Percentiles rank a stretch among this genome's conserved stretches.
Evolutionary conservation across 495 filamentous ascomycete genomes (phyloP).

Genomic region (Cercophora newfieldiana): DNA sequence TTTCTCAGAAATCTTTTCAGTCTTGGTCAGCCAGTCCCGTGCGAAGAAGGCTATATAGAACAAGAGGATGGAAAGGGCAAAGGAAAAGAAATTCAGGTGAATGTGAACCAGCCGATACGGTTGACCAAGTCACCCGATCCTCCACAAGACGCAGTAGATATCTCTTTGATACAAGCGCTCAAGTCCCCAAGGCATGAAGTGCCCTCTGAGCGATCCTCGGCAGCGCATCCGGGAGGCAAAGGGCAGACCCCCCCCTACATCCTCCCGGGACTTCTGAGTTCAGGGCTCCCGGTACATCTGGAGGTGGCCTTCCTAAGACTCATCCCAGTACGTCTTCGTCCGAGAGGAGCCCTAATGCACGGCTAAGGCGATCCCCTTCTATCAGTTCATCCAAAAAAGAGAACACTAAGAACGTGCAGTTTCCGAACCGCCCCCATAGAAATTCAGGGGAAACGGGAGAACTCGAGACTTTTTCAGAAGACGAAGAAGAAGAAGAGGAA

Average conservation of each 20-base stretch:
- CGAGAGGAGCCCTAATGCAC: conserved; percentile 6
- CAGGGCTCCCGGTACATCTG: conserved; percentile 10
- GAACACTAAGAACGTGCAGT: conserved; percentile 9
- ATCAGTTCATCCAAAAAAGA: conserved; percentile 5
- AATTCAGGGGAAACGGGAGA: too few species aligned
- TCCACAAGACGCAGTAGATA: conserved; percentile 11
- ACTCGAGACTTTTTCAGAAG: too few species aligned
- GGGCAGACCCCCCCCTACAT: too few species aligned
- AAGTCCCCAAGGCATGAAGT: conserved; percentile 11
- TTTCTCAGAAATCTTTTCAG: conserved; percentile 11
- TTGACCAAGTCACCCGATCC: conserved; percentile 13
- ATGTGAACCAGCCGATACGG: conserved; percentile 6
- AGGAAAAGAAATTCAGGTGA: conserved; percentile 14
- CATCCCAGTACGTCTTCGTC: conserved; percentile 12
- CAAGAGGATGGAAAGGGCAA: conserved; percentile 14
- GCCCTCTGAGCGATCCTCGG: background rate
- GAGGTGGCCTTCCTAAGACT: conserved; percentile 13
- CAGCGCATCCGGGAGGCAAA: too few species aligned
- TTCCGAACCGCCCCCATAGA: background rate
- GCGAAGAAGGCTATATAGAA: conserved; percentile 12
- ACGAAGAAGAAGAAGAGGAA: too few species aligned
- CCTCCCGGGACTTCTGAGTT: conserved; percentile 9
- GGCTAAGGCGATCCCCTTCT: conserved; percentile 7
- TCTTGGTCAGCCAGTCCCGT: conserved; percentile 5
- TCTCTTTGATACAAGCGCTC: conserved; percentile 10